Evolutionary conservation across 768 basidiomycete genomes (phyloP).

Genomic region (Mycena venus): DNA sequence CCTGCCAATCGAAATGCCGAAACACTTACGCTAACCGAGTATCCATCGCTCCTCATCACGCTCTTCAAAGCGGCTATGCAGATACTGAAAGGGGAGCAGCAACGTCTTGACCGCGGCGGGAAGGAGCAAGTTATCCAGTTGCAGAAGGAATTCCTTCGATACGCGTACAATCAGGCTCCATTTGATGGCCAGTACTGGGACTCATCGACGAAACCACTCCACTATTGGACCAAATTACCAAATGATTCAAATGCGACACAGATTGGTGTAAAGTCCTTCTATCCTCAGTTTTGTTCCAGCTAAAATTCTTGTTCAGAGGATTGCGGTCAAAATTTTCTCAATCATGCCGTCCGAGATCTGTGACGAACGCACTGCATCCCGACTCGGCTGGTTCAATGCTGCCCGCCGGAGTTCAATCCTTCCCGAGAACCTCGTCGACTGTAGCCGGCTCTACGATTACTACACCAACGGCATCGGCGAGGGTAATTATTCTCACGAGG

Average conservation of each 20-base stretch:
- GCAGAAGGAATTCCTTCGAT: constrained; percentile 33
- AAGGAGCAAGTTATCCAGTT: constrained; percentile 26
- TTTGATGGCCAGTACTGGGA: constrained; percentile 32
- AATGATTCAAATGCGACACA: constrained; percentile 37
- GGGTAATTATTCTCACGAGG: no score
- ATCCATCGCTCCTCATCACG: no score
- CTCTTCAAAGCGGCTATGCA: constrained; percentile 32
- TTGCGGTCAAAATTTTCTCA: constrained; percentile 40
- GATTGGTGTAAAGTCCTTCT: constrained; percentile 24
- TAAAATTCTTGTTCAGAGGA: background rate
- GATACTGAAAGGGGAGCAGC: constrained; percentile 36
- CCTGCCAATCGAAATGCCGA: background rate
- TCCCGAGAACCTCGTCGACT: background rate
- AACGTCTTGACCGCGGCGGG: constrained; percentile 19
- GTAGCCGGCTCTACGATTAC: constrained; percentile 13
- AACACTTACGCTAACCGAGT: no score
- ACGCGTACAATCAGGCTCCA: constrained; percentile 38
- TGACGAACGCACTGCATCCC: constrained; percentile 42
- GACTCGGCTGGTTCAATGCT: constrained; percentile 1
- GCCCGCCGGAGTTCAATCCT: background rate
- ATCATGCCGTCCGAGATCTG: constrained; percentile 45
- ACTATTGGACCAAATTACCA: constrained; percentile 37
- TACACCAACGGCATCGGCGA: constrained; percentile 37
- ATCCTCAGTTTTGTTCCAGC: background rate
- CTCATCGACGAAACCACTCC: constrained; percentile 34